Conservation (phyloP, 345 rosid species). For the Hirschfeldia incana region DNA sequence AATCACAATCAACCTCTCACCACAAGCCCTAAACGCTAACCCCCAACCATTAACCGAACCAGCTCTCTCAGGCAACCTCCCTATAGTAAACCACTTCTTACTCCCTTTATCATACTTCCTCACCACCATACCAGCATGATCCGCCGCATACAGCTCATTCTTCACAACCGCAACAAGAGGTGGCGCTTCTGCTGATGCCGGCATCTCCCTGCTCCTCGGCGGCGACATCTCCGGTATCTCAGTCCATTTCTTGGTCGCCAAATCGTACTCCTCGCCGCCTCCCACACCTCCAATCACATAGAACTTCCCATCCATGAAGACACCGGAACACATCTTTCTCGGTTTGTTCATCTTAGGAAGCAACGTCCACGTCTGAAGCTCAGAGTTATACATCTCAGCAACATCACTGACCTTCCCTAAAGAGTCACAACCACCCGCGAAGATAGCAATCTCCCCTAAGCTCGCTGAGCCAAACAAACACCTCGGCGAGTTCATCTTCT, state of each 20-base stretch:
- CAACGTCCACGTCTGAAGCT: constrained; percentile 51
- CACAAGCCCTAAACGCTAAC: constrained; percentile 80
- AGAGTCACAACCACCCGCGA: constrained; percentile 77
- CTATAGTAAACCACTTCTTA: constrained; percentile 59
- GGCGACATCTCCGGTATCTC: constrained; percentile 70
- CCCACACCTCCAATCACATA: constrained; percentile 77
- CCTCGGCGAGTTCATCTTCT: constrained; percentile 54
- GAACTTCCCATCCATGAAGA: constrained; percentile 83
- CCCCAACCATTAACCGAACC: constrained; percentile 84
- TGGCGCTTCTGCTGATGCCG: constrained; percentile 56
- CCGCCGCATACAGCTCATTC: constrained; percentile 76
- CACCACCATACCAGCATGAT: constrained; percentile 53
- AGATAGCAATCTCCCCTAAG: constrained; percentile 57
- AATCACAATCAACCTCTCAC: constrained; percentile 60
- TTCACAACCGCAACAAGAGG: constrained; percentile 80
- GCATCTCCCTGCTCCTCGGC: constrained; percentile 43
- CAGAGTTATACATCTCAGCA: constrained; percentile 69
- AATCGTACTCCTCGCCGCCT: constrained; percentile 65
- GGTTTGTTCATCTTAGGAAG: constrained; percentile 68
- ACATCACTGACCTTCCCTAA: constrained; percentile 44
- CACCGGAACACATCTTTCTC: constrained; percentile 78
- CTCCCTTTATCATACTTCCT: constrained; percentile 60
- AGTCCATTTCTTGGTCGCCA: constrained; percentile 54
- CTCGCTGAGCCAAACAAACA: constrained; percentile 83
- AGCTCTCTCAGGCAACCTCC: constrained; percentile 58